Conservation (phyloP, 306 rosid genomes). For the Carpinus viminea region DNA sequence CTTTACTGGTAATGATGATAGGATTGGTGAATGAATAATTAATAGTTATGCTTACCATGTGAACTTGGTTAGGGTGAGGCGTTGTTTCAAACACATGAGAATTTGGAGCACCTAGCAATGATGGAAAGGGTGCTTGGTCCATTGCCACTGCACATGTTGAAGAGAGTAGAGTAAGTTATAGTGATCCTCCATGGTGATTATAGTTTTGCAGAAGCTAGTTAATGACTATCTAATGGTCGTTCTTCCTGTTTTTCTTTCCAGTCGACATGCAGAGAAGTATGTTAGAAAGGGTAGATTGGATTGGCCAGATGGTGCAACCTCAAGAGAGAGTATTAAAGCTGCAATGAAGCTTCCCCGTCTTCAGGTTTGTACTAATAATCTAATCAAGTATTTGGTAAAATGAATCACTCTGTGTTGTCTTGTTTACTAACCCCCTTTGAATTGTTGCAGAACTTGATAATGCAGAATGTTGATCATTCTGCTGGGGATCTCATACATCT, state of each 20-base stretch:
- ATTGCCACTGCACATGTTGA: conserved; percentile 64
- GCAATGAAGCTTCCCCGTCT: conserved; percentile 81
- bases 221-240: neutral
- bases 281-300: conserved; percentile 81
- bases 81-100: conserved; percentile 93
- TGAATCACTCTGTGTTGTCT: no score
- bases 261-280: conserved; percentile 90
- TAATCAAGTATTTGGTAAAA: no score
- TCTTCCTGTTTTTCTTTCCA: conserved; percentile 19
- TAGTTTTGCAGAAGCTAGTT: neutral
- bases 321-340: conserved; percentile 89
- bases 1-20: neutral
- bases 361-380: conserved; percentile 49
- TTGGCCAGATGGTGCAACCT: conserved; percentile 91
- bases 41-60: neutral
- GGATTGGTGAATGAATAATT: neutral
- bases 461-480: conserved; percentile 97
- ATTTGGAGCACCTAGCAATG: conserved; percentile 95
- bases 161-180: conserved; percentile 71
- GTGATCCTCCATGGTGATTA: neutral
- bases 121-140: conserved; percentile 93
- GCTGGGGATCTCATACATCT: conserved; percentile 91
- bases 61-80: conserved; percentile 73
- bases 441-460: conserved; percentile 68
- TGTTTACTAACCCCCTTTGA: neutral